Percentiles rank a stretch among this genome's conserved stretches.
Conservation (phyloP, 116 monocot species). For the Trichopus zeylanicus region DNA sequence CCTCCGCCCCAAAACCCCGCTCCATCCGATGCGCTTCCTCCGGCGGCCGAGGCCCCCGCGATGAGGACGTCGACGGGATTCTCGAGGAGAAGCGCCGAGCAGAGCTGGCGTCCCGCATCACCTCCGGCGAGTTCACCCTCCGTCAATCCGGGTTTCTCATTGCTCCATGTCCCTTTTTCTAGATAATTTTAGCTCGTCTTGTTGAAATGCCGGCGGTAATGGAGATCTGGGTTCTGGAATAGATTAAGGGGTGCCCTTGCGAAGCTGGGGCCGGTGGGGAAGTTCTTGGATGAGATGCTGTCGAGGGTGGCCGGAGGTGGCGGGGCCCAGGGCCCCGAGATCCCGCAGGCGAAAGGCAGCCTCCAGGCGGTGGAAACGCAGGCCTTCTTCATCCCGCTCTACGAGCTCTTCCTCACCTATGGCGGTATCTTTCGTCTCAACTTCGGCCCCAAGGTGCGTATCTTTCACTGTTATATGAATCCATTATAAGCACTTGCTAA, state of each 20-base stretch:
- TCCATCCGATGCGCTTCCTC: background rate
- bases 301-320: constrained; percentile 4
- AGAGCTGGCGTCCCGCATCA: constrained; percentile 65
- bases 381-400: constrained; percentile 81
- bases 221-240: constrained; percentile 31
- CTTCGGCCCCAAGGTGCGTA: constrained; percentile 80
- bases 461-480: too few relatives aligned
- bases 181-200: background rate
- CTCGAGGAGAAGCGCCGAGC: constrained; percentile 60
- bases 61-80: constrained; percentile 40
- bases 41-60: constrained; percentile 19
- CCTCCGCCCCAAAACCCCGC: background rate
- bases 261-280: constrained; percentile 35
- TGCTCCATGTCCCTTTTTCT: background rate
- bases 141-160: constrained; percentile 37
- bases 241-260: constrained; percentile 16
- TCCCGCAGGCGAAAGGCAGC: constrained; percentile 70
- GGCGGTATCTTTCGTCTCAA: constrained; percentile 90
- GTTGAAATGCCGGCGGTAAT: background rate
- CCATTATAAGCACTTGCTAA: too few relatives aligned
- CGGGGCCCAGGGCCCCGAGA: constrained; percentile 17
- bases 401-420: constrained; percentile 72
- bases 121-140: constrained; percentile 86
- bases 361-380: constrained; percentile 34
- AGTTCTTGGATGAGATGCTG: constrained; percentile 31